Base-by-base conservation (phyloP, 805 yeast species). In the Saccharomycopsis synnaedendra region DNA sequence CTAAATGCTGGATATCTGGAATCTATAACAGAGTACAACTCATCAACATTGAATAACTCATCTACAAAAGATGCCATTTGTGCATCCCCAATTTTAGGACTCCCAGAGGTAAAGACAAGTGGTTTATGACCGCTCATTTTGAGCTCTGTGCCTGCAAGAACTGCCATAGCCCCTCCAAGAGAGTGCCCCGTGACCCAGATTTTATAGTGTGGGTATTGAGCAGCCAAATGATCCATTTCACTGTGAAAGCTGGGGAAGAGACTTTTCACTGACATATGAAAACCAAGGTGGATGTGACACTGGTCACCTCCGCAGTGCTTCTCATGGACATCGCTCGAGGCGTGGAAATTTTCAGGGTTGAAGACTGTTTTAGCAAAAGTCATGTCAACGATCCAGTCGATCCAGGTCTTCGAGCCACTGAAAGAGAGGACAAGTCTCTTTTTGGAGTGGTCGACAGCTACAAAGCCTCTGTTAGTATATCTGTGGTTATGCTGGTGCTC, bases 131-230 rank as follows among this genome's bases (percentile, higher is more conserved):
- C 87, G 57, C 73, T 53, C 27, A 76, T 56, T 48, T 71, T 63
- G 43, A 80, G 66, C 56, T 84, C 90, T 19, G 76, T 66, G 0
- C 84, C 90, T 5, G 76, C 70, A 32, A 85, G 62, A 3, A 70
- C 62, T 1, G 88, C 81, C 47, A 82, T 61, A 0, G 88, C 88
- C 5, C 80, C 94, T 3, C 88, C 89, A 39, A 85, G 61, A 0
- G 93, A 85, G 61, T 85, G 94, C 0, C 94, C 94, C 1, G 78
- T 64, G 1, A 81, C 68, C 4, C 74, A 68, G 4, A 82, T 50
- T 29, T 67, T 58, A 58, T 78, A 81, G 27, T 67, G 69, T 0
- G 78, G 75, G 56, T 71, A 63, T 19, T 64, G 56, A 5, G 60
- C 49, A 27, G 64, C 59, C 27, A 71, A 55, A 19, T 19, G 19